Evolutionary conservation across 2,329 filamentous ascomycete species (phyloP), one percentile per base, ranked within the genome.

Genomic region (Pestalotiopsis sp.): DNA sequence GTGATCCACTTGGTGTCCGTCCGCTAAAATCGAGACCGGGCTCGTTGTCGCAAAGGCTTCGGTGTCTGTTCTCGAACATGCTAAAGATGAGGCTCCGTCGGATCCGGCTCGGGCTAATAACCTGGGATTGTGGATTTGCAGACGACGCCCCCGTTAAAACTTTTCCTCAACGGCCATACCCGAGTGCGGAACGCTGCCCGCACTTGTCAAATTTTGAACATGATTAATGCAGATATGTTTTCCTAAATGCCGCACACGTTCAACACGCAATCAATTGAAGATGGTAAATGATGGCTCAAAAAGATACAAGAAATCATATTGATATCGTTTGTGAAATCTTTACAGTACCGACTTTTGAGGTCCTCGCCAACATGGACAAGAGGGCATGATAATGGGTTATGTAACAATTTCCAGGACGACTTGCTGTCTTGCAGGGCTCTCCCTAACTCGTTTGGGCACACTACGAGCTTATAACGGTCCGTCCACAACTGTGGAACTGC

Each of bases 61-160:
- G 27, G 31, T 62, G 27, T 39, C 31, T 62, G 27, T 20, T 62
- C 59, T 62, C 31, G 31, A 62, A 62, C 36, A 17, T 62, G 59
- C n/a, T 39, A 20, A 39, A 62, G 14, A 36, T 62, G 59, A 62
- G 59, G 17, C 59, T 62, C 59, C 59, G 59, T 62, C 59, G 59
- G 59, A 62, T 39, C 59, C 59, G 59, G 27, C 13, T 62, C 59
- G 59, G 59, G 27, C 59, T 36, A 62, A 62, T 62, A 36, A 39
- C 31, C 59, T 39, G 41, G 59, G 5, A 14, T 36, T 20, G 59
- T 62, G 59, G 59, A 62, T 36, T 17, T 17, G 14, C 27, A 36
- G 13, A 9, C 14, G 12, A 62, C 38, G 27, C 20, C 36, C 59
- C 27, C 36, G 12, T 39, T 6, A 36, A 38, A 39, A 52, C 14